A percentile compares a stretch with the other conserved stretches of the same genome.
These are phyloP conservation scores for Phytopythium delawarense DNA, from an alignment of 352 stramenopile species.

Conservation along the genomic window DNA sequence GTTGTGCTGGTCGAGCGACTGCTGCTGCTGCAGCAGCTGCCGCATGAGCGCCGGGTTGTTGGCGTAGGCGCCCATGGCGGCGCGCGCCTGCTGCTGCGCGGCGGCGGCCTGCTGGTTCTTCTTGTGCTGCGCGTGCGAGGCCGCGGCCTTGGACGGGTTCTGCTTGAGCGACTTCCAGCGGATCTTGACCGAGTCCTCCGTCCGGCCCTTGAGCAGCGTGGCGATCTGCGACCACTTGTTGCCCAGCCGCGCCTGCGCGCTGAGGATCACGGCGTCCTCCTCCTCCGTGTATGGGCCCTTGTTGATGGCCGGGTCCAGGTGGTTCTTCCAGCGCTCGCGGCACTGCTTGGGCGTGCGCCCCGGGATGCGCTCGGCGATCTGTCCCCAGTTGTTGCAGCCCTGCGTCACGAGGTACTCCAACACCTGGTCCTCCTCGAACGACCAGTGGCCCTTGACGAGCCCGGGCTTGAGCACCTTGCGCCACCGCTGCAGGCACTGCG, in stretches of 20 bases:
- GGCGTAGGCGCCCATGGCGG: constrained; percentile 39
- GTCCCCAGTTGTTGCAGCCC: constrained; percentile 91
- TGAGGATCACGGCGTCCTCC: constrained; percentile 93
- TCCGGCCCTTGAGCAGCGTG: constrained; percentile 88
- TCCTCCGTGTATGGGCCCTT: constrained; percentile 94
- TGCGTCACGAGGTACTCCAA: constrained; percentile 88
- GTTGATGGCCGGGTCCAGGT: constrained; percentile 89
- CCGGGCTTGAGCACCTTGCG: constrained; percentile 89
- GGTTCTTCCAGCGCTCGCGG: constrained; percentile 89
- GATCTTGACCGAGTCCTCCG: constrained; percentile 94
- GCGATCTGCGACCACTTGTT: constrained; percentile 97
- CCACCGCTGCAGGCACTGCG: constrained; percentile 78
- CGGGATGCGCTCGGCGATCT: constrained; percentile 91
- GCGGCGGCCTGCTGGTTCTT: constrained; percentile 69
- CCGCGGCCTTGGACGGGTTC: constrained; percentile 74
- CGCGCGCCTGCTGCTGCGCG: constrained; percentile 25
- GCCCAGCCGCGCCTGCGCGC: constrained; percentile 86
- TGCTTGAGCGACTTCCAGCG: constrained; percentile 89
- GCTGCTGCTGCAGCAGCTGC: constrained; percentile 71
- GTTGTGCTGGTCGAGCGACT: constrained; percentile 58
- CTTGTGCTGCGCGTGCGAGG: constrained; percentile 71
- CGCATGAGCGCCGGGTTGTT: constrained; percentile 62
- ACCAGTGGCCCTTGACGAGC: constrained; percentile 91
- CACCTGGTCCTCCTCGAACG: constrained; percentile 90
- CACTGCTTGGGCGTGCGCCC: constrained; percentile 91